Conservation (phyloP, 148 eudicot genomes). For the Diospyros lotus region DNA sequence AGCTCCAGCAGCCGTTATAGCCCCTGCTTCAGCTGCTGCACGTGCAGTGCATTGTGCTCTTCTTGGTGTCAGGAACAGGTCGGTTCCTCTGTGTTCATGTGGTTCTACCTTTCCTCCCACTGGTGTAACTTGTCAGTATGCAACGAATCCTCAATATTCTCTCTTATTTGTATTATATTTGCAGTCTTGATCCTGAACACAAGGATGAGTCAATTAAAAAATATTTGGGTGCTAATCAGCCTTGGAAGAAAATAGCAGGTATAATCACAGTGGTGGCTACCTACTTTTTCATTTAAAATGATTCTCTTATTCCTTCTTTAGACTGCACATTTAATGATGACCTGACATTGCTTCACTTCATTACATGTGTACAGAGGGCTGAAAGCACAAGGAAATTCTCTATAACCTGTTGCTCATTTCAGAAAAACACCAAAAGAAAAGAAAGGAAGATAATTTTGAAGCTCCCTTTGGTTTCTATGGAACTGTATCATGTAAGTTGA, state of each 20-base stretch:
- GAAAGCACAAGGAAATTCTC: background rate
- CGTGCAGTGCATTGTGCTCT: slow-evolving; percentile 80
- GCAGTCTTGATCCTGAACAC: slow-evolving; percentile 89
- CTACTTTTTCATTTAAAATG: background rate
- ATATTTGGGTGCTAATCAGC: slow-evolving; percentile 53
- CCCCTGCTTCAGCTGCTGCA: slow-evolving; percentile 94
- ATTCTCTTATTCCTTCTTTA: background rate
- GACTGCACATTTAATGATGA: background rate
- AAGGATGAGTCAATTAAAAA: slow-evolving; percentile 82
- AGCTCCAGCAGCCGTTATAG: slow-evolving; percentile 89
- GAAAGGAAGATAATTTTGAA: slow-evolving; percentile 1
- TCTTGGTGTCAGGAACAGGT: slow-evolving; percentile 95
- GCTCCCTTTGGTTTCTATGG: slow-evolving; percentile 1
- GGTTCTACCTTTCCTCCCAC: background rate
- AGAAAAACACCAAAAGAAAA: background rate
- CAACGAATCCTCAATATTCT: background rate
- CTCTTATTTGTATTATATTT: slow-evolving; percentile 4
- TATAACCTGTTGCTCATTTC: background rate
- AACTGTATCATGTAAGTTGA: background rate
- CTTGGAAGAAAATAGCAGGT: slow-evolving; percentile 23
- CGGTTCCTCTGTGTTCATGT: background rate
- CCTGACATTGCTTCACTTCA: background rate
- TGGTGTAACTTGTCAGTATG: background rate
- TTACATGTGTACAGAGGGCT: slow-evolving; percentile 8
- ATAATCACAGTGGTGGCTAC: background rate